Conservation (phyloP, 768 basidiomycete species). For the Amanita muscaria region DNA sequence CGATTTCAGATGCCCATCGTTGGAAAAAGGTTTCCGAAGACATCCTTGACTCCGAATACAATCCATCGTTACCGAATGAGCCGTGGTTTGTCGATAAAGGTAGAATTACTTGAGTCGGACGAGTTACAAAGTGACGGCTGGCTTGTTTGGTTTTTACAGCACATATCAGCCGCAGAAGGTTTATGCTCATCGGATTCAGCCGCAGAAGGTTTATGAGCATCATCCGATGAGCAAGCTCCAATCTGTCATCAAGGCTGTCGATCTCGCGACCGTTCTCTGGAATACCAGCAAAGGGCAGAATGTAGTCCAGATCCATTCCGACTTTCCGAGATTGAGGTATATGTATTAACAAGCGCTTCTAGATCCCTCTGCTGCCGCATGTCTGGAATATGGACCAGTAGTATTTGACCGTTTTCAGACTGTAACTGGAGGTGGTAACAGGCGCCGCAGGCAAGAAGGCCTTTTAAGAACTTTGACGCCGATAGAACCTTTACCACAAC, state of each 20-base stretch:
- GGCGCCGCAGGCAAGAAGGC: conserved; percentile 91
- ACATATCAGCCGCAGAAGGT: conserved; percentile 88
- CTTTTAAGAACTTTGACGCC: conserved; percentile 97
- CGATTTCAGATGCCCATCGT: conserved; percentile 97
- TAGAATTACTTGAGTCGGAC: conserved; percentile 96
- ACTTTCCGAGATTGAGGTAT: conserved; percentile 87
- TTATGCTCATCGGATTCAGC: too few relatives aligned
- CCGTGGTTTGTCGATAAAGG: conserved; percentile 98
- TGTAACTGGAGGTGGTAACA: conserved; percentile 97
- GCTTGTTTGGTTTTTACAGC: conserved; percentile 99
- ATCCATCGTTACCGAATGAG: conserved; percentile 93
- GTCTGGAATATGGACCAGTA: conserved; percentile 98
- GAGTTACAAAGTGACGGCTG: conserved; percentile 90
- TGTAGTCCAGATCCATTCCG: conserved; percentile 97
- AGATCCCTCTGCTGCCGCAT: conserved; percentile 91
- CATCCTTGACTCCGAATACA: conserved; percentile 98
- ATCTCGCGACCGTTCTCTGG: conserved; percentile 99
- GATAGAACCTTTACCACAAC: conserved; percentile 96
- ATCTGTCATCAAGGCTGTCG: conserved; percentile 92
- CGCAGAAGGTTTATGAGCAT: conserved; percentile 98
- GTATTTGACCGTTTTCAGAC: conserved; percentile 91
- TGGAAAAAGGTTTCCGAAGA: conserved; percentile 97
- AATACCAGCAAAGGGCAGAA: conserved; percentile 96
- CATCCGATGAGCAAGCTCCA: conserved; percentile 96
- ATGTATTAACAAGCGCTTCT: conserved; percentile 98